Evolutionary conservation across 2,329 filamentous ascomycete species (phyloP), one percentile per base, ranked within the genome.

Genomic region (Aspergillus ochraceoroseus): DNA sequence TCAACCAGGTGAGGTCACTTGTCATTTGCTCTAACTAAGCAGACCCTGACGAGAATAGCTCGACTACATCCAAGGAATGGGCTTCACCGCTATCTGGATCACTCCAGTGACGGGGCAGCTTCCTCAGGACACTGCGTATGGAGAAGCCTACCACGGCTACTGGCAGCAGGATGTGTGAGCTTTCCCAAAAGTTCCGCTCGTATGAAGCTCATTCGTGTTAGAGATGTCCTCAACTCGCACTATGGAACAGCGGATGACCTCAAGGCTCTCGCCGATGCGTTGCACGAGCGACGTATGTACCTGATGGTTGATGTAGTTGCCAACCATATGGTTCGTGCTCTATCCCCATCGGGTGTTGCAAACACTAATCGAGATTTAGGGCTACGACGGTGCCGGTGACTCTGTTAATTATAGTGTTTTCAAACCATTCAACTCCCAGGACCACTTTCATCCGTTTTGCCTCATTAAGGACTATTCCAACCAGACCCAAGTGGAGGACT

Each of bases 401-500:
- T 63, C 65, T 3, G 70, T 80, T 26, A 71, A 80, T 57, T 82
- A 80, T 54, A 67, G 64, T 43, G 53, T 62, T 11, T 72, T 74
- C 30, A 62, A 68, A 14, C 72, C 76, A 5, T 77, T 82, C 52
- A 73, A 82, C 57, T 62, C 74, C 18, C 44, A 68, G 12, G 70
- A 69, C 15, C 80, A 80, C 51, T 85, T 77, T 62, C 80, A 85
- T 55, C 30, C 71, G 1, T 75, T 72, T 53, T 85, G 82, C 60
- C 53, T 55, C 2, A 68, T 77, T 37, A 47, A 41, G 11, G 56
- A 82, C 57, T 81, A 79, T 61, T 55, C 59, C 25, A 62, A 80
- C 54, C 66, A 77, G 47, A 66, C 57, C 1, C 66, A 61, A 13
- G 56, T 61, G 2, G 56, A 64, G 30, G 28, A 61, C 11, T 83